phyloP scores from a whole-genome alignment of 352 stramenopile genomes.

The Phytophthora sp. region DNA sequence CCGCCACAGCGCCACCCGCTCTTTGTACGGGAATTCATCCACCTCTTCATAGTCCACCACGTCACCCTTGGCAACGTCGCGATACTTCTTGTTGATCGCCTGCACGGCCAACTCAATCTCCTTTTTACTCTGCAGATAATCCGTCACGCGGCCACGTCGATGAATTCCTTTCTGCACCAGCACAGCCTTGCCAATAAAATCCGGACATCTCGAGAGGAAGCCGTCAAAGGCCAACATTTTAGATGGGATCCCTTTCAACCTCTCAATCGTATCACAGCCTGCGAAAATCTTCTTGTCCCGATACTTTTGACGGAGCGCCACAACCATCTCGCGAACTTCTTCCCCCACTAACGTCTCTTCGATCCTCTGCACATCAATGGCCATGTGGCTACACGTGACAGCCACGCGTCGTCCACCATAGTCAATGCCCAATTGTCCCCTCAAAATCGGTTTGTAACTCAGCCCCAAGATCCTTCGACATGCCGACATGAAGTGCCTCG shows the following conservation, averaged over 20 bases:
- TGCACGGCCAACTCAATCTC: constrained; percentile 92
- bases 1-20: constrained; percentile 78
- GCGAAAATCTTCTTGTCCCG: constrained; percentile 89
- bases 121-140: constrained; percentile 95
- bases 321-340: constrained; percentile 58
- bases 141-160: constrained; percentile 85
- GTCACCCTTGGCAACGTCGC: constrained; percentile 46
- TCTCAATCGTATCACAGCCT: constrained; percentile 94
- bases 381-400: constrained; percentile 95
- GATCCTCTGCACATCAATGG: constrained; percentile 65
- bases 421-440: constrained; percentile 93
- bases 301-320: constrained; percentile 66
- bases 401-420: constrained; percentile 94
- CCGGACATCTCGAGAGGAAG: constrained; percentile 89
- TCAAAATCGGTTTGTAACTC: constrained; percentile 92
- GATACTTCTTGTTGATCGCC: constrained; percentile 93
- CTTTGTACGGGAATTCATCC: constrained; percentile 68
- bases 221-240: constrained; percentile 97
- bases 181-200: constrained; percentile 85
- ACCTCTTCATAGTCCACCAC: constrained; percentile 84
- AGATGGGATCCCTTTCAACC: constrained; percentile 96
- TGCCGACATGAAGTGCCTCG: constrained; percentile 91
- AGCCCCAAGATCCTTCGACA: constrained; percentile 94
- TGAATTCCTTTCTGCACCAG: constrained; percentile 86
- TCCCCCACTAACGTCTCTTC: constrained; percentile 52